Conservation (phyloP, 768 basidiomycete genomes). For the Stropharia rugosoannulata region DNA sequence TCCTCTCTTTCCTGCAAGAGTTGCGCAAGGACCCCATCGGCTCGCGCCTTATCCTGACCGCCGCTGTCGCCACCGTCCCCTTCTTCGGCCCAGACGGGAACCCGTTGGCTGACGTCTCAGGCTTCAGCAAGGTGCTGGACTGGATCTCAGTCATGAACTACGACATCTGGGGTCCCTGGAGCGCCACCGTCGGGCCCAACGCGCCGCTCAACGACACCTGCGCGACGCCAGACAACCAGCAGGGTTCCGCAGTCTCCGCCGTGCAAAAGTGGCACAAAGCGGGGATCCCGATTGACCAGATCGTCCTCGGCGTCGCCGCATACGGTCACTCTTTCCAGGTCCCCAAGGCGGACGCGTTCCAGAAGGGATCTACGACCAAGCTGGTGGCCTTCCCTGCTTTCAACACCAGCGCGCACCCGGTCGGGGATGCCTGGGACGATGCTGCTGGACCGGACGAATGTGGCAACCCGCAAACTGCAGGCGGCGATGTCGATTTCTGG, state of each 20-base stretch:
- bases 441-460: slow-evolving; percentile 52
- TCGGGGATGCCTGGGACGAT: slow-evolving; percentile 67
- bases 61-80: slow-evolving; percentile 39
- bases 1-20: slow-evolving; percentile 74
- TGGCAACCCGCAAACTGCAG: slow-evolving; percentile 46
- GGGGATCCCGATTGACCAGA: slow-evolving; percentile 64
- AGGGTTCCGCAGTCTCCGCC: slow-evolving; percentile 75
- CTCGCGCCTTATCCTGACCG: slow-evolving; percentile 56
- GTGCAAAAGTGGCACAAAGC: slow-evolving; percentile 72
- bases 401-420: slow-evolving; percentile 44
- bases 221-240: slow-evolving; percentile 52
- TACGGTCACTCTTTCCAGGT: slow-evolving; percentile 84
- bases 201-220: slow-evolving; percentile 86
- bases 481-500: slow-evolving; percentile 65
- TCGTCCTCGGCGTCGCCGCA: slow-evolving; percentile 80
- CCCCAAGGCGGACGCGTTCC: slow-evolving; percentile 40
- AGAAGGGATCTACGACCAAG: slow-evolving; percentile 29
- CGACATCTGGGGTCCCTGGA: slow-evolving; percentile 67
- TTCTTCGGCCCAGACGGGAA: slow-evolving; percentile 46
- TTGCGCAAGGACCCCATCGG: slow-evolving; percentile 59
- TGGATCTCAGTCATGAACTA: slow-evolving; percentile 66
- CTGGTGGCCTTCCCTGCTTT: slow-evolving; percentile 56
- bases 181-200: slow-evolving; percentile 74
- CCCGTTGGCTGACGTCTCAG: slow-evolving; percentile 66
- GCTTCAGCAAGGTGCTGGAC: slow-evolving; percentile 66